Conservation (phyloP, 306 rosid species). For the Mimosa pudica region DNA sequence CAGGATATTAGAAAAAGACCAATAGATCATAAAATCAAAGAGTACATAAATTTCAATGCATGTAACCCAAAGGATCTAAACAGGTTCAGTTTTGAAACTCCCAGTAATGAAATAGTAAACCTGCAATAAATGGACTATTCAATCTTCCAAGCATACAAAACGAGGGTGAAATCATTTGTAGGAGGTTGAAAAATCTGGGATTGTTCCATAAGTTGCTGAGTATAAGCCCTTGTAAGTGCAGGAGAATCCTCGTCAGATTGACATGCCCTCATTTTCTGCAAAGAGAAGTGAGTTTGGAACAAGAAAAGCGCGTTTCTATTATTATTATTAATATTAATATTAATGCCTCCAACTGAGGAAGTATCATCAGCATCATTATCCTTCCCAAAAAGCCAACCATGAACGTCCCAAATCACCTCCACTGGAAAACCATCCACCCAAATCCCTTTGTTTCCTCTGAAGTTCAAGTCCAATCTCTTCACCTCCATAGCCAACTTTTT, state of each 20-base stretch:
- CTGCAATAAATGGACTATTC: constrained; percentile 47
- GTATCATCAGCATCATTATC: constrained; percentile 44
- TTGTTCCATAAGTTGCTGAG: constrained; percentile 55
- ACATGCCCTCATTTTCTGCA: constrained; percentile 50
- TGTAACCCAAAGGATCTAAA: constrained; percentile 31
- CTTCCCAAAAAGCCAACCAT: constrained; percentile 88
- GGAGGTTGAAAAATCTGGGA: constrained; percentile 57
- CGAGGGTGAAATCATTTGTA: constrained; percentile 63
- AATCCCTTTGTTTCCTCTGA: constrained; percentile 79
- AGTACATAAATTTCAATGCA: constrained; percentile 30
- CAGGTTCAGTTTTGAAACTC: constrained; percentile 19
- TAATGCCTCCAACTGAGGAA: too few species aligned
- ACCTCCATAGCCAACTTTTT: constrained; percentile 73
- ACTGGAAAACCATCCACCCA: constrained; percentile 78
- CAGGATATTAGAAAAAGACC: neutral
- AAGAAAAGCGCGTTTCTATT: constrained; percentile 67
- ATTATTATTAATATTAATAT: too few species aligned
- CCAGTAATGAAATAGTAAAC: constrained; percentile 28
- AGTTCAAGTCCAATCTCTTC: constrained; percentile 86
- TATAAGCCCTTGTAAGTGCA: constrained; percentile 54
- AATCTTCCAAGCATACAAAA: constrained; percentile 87
- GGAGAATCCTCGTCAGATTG: constrained; percentile 55
- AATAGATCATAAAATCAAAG: constrained; percentile 3
- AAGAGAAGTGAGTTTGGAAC: constrained; percentile 76
- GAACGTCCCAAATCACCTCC: constrained; percentile 95